Percentiles rank a stretch among this genome's conserved stretches.
Conservation (phyloP, 805 yeast species). For the Tetrapisispora fleetii region DNA sequence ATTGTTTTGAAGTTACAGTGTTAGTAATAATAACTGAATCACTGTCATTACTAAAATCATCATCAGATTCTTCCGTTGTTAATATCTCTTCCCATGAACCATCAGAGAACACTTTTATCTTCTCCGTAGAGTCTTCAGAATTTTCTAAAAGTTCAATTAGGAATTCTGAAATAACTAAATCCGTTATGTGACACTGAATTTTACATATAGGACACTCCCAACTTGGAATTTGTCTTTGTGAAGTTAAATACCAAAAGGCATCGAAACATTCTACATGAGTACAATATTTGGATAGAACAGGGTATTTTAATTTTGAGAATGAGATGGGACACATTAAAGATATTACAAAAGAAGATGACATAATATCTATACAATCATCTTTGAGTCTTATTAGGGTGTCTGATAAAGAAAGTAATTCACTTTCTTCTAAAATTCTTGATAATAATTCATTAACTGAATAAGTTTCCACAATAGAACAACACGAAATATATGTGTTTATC, state of each 20-base stretch:
- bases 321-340: conserved; percentile 3
- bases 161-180: conserved; percentile 2
- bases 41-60: not conserved
- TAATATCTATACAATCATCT: not conserved
- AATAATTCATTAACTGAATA: conserved; percentile 32
- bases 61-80: not conserved
- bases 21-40: not conserved
- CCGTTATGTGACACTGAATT: not conserved
- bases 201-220: conserved; percentile 5
- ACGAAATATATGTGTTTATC: conserved; percentile 37
- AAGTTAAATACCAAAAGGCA: conserved; percentile 1
- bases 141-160: conserved; percentile 1
- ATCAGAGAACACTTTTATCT: conserved; percentile 1
- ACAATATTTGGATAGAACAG: conserved; percentile 1
- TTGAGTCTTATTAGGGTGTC: not conserved
- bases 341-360: not conserved
- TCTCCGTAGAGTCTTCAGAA: not conserved
- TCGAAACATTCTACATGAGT: conserved; percentile 3
- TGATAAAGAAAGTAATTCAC: not conserved
- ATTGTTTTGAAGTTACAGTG: no score
- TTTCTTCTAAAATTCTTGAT: not conserved
- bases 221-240: conserved; percentile 1
- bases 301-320: not conserved
- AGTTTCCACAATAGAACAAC: conserved; percentile 46
- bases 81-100: conserved; percentile 5